Conservation (phyloP, 495 filamentous ascomycete genomes). For the Hypomontagnella submonticulosa region DNA sequence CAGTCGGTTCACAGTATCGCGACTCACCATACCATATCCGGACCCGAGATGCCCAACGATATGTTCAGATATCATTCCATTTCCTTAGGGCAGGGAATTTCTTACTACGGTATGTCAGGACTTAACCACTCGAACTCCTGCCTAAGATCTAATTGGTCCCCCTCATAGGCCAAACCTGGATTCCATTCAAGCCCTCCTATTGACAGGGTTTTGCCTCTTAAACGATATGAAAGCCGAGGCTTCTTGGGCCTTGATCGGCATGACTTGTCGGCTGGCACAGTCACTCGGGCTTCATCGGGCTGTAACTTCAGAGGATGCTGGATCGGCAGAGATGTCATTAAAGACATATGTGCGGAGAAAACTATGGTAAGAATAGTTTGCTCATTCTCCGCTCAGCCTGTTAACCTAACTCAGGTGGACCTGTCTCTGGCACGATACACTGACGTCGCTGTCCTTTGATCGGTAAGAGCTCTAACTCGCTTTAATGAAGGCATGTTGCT, state of each 20-base stretch:
- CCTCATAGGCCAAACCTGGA: constrained; percentile 62
- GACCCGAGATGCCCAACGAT: constrained; percentile 62
- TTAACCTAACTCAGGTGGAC: constrained; percentile 60
- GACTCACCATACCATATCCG: constrained; percentile 69
- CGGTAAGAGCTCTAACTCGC: constrained; percentile 48
- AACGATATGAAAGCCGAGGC: constrained; percentile 71
- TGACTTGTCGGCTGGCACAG: constrained; percentile 66
- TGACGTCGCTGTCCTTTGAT: constrained; percentile 67
- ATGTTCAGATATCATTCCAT: constrained; percentile 67
- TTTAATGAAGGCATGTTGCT: constrained; percentile 5
- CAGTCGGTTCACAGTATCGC: constrained; percentile 84
- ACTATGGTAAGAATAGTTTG: constrained; percentile 52
- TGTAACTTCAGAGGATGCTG: constrained; percentile 52
- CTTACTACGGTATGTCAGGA: constrained; percentile 53
- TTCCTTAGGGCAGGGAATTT: constrained; percentile 66
- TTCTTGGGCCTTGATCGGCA: constrained; percentile 66
- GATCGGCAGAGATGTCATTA: constrained; percentile 46
- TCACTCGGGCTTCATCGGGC: constrained; percentile 63
- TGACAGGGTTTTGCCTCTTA: constrained; percentile 64
- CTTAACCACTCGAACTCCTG: not conserved
- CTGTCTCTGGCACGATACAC: constrained; percentile 66
- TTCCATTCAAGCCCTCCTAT: constrained; percentile 66
- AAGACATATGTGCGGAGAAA: constrained; percentile 59
- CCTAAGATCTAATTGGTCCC: constrained; percentile 4
- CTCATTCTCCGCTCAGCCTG: not conserved